Base-by-base conservation (phyloP, 192 early-diverging fungal genomes). In the Entomortierella beljakovae region DNA sequence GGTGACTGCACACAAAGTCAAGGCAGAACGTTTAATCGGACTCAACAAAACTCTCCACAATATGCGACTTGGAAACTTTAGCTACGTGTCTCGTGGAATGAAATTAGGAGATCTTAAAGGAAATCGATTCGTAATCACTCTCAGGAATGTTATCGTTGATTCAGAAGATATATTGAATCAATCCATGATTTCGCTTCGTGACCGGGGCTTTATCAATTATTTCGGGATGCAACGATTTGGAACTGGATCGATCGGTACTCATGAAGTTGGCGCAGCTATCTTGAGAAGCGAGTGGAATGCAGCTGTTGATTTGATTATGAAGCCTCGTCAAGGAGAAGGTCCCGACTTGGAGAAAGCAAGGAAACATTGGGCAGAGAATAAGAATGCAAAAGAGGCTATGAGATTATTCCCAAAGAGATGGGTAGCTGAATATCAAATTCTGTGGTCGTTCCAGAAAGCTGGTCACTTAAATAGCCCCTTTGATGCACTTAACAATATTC, bases 221-320 rank as follows among this genome's bases (percentile, higher is more conserved):
- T 99, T 88, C 83, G 98, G 80, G 2, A 94, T 98, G 96, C 98
- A 99, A 83, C 88, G 98, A 20, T 99, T 99, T 71, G 98, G 98
- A 31, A 96, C 95, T 6, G 84, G 91, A 26, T 85, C 89, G 16
- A 83, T 96, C 25, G 80, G 90, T 1, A 97, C 97, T 13, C 92
- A 96, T 71, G 80, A 88, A 20, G 86, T 96, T 25, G 98, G 98
- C 6, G 80, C 90, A 1, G 86, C 89, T 0, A 84, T 97, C 62
- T 79, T 99, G 33, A 80, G 88, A 56, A 86, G 83, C 29, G 80
- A 94, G 22, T 98, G 90, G 91, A 74, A 83, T 11, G 81, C 81
- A 16, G 95, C 94, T 0, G 84, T 92, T 1, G 91, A 95, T 29
- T 73, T 96, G 43, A 91, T 99, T 42, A 66, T 99, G 85, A 87